Evolutionary conservation across 768 basidiomycete genomes (phyloP).

Genomic region (Daedaleopsis nitida): DNA sequence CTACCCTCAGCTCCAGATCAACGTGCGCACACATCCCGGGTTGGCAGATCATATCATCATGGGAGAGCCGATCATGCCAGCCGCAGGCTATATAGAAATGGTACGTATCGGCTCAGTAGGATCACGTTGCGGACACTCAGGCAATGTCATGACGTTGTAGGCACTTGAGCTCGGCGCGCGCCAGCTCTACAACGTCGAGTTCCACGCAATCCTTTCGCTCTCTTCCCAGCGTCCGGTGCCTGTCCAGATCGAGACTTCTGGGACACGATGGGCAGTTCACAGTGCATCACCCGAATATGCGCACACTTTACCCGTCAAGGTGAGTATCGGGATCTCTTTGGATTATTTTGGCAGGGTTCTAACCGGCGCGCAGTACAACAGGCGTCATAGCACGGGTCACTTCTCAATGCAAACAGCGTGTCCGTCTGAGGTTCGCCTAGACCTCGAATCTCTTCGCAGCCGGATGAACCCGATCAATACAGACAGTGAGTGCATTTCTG

Average conservation of each 20-base stretch:
- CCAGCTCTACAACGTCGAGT: constrained; percentile 29
- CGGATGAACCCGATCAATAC: constrained; percentile 7
- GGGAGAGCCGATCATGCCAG: constrained; percentile 49
- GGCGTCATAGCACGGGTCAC: no score
- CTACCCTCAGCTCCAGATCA: constrained; percentile 38
- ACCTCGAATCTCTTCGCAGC: no score
- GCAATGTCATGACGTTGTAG: no score
- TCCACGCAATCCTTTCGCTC: constrained; percentile 28
- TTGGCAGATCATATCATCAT: constrained; percentile 47
- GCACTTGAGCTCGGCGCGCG: constrained; percentile 38
- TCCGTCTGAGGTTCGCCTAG: no score
- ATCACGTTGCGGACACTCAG: background rate
- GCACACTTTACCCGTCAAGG: constrained; percentile 12
- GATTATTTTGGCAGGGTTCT: no score
- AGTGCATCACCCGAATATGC: constrained; percentile 20
- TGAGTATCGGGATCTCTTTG: no score
- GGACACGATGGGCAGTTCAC: constrained; percentile 31
- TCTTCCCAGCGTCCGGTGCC: constrained; percentile 25
- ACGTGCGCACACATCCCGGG: constrained; percentile 38
- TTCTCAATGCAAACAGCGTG: no score
- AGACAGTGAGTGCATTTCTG: background rate
- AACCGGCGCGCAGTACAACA: no score
- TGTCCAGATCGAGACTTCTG: constrained; percentile 24
- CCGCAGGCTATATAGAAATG: constrained; percentile 45
- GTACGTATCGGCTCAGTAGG: no score